A percentile compares a stretch with the other conserved stretches of the same genome.
Evolutionary conservation across 2,329 filamentous ascomycete genomes (phyloP).

Genomic region (Aspergillus texensis): DNA sequence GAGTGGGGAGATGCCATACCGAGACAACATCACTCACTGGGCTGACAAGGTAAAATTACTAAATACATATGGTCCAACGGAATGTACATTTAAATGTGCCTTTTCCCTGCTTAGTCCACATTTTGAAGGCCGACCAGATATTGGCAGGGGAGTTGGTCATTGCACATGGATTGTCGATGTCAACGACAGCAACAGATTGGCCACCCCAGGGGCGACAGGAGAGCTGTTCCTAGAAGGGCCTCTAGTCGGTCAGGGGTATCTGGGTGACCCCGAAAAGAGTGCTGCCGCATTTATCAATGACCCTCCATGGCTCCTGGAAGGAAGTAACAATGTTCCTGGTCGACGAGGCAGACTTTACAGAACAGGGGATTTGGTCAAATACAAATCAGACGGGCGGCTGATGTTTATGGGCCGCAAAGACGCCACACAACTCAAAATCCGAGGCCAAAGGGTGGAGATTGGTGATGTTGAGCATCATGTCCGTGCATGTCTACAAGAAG

Average conservation of each 20-base stretch:
- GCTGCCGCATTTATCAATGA: slow-evolving; percentile 25
- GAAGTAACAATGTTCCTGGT: not conserved
- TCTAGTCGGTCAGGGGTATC: slow-evolving; percentile 38
- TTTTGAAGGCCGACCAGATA: not conserved
- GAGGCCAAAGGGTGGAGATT: slow-evolving; percentile 63
- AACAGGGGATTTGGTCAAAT: slow-evolving; percentile 26
- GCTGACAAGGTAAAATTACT: not conserved
- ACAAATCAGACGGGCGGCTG: slow-evolving; percentile 20
- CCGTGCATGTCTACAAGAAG: slow-evolving; percentile 18
- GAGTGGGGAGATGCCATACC: slow-evolving; percentile 36
- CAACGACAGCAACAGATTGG: slow-evolving; percentile 23
- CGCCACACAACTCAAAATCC: slow-evolving; percentile 59
- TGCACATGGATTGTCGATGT: slow-evolving; percentile 36
- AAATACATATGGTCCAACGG: slow-evolving; percentile 14
- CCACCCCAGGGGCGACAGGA: slow-evolving; percentile 21
- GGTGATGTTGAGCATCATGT: slow-evolving; percentile 46
- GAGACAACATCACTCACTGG: slow-evolving; percentile 9
- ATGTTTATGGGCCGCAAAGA: slow-evolving; percentile 57
- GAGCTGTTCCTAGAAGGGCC: slow-evolving; percentile 13
- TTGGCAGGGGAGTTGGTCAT: not conserved
- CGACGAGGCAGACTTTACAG: slow-evolving; percentile 16
- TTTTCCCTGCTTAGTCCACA: not conserved
- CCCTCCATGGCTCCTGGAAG: slow-evolving; percentile 20
- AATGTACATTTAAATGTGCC: slow-evolving; percentile 9
- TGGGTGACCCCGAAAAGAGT: slow-evolving; percentile 31